Percentiles rank a stretch among this genome's conserved stretches.
These are phyloP conservation scores for Mycena latifolia DNA, from an alignment of 768 basidiomycete species.

Conservation along the genomic window DNA sequence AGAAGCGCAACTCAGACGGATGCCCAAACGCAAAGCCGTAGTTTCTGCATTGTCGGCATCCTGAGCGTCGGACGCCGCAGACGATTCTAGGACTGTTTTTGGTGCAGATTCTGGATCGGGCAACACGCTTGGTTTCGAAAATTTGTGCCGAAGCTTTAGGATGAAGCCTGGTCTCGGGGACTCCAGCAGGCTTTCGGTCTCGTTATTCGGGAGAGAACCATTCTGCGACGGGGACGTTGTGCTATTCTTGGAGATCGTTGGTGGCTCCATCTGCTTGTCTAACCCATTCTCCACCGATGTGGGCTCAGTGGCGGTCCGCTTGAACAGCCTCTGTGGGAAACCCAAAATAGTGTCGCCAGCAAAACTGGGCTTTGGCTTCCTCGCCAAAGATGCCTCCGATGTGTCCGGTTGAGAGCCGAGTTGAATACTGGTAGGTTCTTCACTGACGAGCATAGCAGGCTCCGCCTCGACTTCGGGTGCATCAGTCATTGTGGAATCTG, in stretches of 20 bases:
- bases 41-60: not conserved
- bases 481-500: not conserved
- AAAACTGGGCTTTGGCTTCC: not conserved
- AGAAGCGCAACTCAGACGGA: too few relatives aligned
- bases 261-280: not conserved
- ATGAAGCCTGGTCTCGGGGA: slow-evolving; percentile 8
- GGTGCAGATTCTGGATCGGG: not conserved
- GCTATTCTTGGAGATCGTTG: too few relatives aligned
- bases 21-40: not conserved
- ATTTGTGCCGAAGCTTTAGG: slow-evolving; percentile 11
- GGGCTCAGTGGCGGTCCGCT: slow-evolving; percentile 1
- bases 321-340: not conserved
- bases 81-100: too few relatives aligned
- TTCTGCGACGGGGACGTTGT: not conserved
- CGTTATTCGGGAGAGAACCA: not conserved
- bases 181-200: too few relatives aligned
- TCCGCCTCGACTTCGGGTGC: not conserved
- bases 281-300: not conserved
- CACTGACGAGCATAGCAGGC: not conserved
- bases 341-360: not conserved
- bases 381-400: not conserved
- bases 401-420: not conserved
- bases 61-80: not conserved
- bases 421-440: not conserved
- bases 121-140: not conserved